Evolutionary conservation across 2,329 filamentous ascomycete genomes (phyloP).

Genomic region (Aspergillus quadrilineatus): DNA sequence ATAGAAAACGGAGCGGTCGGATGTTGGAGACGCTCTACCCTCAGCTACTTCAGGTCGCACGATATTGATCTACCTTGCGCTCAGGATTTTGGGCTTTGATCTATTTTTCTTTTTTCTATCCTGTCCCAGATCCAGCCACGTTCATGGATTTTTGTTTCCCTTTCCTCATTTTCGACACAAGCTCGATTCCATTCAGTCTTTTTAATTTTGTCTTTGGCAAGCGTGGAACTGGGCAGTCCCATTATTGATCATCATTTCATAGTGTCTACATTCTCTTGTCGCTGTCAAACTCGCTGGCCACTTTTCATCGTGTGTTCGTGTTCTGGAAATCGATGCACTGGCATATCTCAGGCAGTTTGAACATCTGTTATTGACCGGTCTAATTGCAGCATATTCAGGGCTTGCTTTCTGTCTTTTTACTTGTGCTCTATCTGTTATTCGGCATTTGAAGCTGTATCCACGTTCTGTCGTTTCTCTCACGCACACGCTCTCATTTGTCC

Average conservation of each 20-base stretch:
- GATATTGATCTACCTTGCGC: conserved; percentile 24
- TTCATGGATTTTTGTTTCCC: conserved; percentile 13
- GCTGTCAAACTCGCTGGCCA: conserved; percentile 9
- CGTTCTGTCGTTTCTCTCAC: conserved; percentile 3
- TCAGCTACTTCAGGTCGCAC: conserved; percentile 13
- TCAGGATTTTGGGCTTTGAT: conserved; percentile 18
- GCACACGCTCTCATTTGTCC: conserved; percentile 8
- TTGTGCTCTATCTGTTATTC: conserved; percentile 8
- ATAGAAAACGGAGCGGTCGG: conserved; percentile 4
- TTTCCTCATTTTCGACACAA: conserved; percentile 22
- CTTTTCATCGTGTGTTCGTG: conserved; percentile 14
- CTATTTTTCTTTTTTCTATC: conserved; percentile 13
- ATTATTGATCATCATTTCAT: conserved; percentile 26
- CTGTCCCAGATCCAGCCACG: conserved; percentile 13
- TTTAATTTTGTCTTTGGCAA: conserved; percentile 27
- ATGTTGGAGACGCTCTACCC: conserved; percentile 14
- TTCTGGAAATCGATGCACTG: conserved; percentile 19
- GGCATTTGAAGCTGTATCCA: conserved; percentile 9
- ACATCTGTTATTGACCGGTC: conserved; percentile 11
- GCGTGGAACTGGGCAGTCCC: conserved; percentile 28
- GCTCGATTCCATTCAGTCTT: conserved; percentile 28
- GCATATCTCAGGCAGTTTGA: conserved; percentile 13
- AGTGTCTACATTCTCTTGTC: conserved; percentile 20
- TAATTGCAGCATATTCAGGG: conserved; percentile 14
- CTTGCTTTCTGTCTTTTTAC: conserved; percentile 9